Conservation (phyloP, 345 rosid genomes). For the Stellera chamaejasme region DNA sequence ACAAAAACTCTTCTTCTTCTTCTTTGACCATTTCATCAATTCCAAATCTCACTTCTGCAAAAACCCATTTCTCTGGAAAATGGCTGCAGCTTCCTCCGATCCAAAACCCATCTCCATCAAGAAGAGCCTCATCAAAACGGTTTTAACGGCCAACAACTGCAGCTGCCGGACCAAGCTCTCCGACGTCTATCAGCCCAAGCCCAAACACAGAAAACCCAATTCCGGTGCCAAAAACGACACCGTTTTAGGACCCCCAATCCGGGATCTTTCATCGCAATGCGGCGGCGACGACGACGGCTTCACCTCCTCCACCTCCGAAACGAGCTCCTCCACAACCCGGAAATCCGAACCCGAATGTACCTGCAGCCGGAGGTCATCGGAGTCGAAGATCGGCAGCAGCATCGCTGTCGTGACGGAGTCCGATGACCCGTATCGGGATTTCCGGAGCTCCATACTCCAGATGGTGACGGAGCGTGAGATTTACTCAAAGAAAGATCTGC, state of each 20-base stretch:
- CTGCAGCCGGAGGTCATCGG: conserved; percentile 14
- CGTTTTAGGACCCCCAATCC: neutral
- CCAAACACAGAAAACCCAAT: conserved; percentile 11
- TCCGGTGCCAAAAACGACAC: neutral
- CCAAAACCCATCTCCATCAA: conserved; percentile 3
- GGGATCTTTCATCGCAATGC: neutral
- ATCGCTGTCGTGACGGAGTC: conserved; percentile 45
- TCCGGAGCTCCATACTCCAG: conserved; percentile 42
- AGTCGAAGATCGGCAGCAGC: conserved; percentile 28
- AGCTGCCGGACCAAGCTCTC: conserved; percentile 26
- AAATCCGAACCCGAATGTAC: conserved; percentile 13
- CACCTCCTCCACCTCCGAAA: conserved; percentile 16
- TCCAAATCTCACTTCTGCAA: neutral
- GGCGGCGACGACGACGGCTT: conserved; percentile 2
- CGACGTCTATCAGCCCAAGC: conserved; percentile 29
- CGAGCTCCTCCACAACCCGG: conserved; percentile 9
- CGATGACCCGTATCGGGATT: conserved; percentile 38
- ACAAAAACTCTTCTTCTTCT: neutral
- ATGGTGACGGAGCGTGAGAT: conserved; percentile 51
- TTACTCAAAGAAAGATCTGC: conserved; percentile 28
- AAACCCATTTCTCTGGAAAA: neutral
- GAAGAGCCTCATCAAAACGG: conserved; percentile 15
- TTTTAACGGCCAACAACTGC: conserved; percentile 12
- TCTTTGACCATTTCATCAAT: neutral
- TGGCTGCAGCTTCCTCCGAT: neutral